Evolutionary conservation across 2,329 filamentous ascomycete species (phyloP).

Genomic region (Pseudopithomyces maydicus): DNA sequence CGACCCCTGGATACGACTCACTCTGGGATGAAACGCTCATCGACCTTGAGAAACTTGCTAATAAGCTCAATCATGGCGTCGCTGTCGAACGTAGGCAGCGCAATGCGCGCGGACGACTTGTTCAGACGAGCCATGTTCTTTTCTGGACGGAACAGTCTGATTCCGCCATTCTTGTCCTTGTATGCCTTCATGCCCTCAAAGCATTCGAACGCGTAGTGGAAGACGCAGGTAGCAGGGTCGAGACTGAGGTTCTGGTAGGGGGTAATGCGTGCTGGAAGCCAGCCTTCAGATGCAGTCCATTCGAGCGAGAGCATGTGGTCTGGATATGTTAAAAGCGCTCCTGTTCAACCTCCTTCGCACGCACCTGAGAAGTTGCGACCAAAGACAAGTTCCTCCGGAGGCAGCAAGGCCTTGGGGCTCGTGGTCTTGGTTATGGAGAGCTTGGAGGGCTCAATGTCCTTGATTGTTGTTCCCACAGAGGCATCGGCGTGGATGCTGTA

Average conservation of each 20-base stretch:
- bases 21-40: constrained; percentile 87
- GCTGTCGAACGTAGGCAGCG: constrained; percentile 82
- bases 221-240: constrained; percentile 93
- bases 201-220: constrained; percentile 97
- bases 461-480: constrained; percentile 58
- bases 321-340: constrained; percentile 45
- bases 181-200: constrained; percentile 99
- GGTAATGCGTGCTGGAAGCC: constrained; percentile 80
- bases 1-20: constrained; percentile 46
- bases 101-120: constrained; percentile 88
- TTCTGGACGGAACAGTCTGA: constrained; percentile 90
- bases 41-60: constrained; percentile 76
- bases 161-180: constrained; percentile 77
- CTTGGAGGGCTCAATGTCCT: constrained; percentile 76
- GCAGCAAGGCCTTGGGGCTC: constrained; percentile 73
- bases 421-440: constrained; percentile 76
- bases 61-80: constrained; percentile 80
- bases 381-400: constrained; percentile 85
- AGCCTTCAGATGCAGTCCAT: constrained; percentile 86
- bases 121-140: constrained; percentile 97
- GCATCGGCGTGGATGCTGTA: constrained; percentile 58
- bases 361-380: constrained; percentile 87
- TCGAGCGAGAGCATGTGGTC: constrained; percentile 97
- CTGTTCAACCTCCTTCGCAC: constrained; percentile 12
- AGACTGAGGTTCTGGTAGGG: constrained; percentile 98